Percentiles rank a stretch among this genome's conserved stretches.
These are phyloP conservation scores for Triglochin maritima DNA, from an alignment of 106 monocot species.

Conservation along the genomic window DNA sequence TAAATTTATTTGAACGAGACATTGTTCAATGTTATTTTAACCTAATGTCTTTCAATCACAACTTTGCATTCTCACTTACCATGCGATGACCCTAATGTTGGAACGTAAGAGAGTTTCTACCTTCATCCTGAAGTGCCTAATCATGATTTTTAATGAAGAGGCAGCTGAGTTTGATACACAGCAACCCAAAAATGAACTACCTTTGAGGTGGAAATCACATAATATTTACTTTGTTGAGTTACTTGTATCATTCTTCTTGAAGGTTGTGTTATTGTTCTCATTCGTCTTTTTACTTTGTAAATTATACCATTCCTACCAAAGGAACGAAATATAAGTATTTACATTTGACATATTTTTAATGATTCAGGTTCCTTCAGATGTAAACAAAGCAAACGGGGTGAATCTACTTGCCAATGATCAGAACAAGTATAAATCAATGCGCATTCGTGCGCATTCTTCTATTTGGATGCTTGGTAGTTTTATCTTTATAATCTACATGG, in stretches of 20 bases:
- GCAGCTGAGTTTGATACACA: too few species aligned
- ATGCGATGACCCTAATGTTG: too few species aligned
- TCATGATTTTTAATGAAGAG: too few species aligned
- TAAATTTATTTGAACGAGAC: too few species aligned
- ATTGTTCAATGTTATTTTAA: too few species aligned
- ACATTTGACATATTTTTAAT: background rate
- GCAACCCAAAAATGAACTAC: too few species aligned
- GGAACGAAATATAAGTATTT: background rate
- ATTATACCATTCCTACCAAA: background rate
- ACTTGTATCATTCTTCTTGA: background rate
- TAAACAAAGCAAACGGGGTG: conserved; percentile 48
- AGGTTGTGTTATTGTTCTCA: background rate
- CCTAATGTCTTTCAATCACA: too few species aligned
- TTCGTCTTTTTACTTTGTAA: background rate
- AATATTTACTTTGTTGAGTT: background rate
- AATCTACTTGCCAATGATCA: conserved; percentile 68
- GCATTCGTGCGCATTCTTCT: conserved; percentile 76
- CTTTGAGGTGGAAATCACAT: background rate
- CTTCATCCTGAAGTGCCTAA: too few species aligned
- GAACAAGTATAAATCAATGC: conserved; percentile 93
- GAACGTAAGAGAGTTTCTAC: too few species aligned
- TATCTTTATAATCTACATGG: conserved; percentile 71
- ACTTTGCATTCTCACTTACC: too few species aligned
- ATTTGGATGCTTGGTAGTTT: conserved; percentile 89
- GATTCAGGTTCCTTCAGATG: conserved; percentile 49